These are phyloP conservation scores for Rhizoctonia solani DNA, from an alignment of 1,284 basidiomycete genomes.

Conservation along the genomic window DNA sequence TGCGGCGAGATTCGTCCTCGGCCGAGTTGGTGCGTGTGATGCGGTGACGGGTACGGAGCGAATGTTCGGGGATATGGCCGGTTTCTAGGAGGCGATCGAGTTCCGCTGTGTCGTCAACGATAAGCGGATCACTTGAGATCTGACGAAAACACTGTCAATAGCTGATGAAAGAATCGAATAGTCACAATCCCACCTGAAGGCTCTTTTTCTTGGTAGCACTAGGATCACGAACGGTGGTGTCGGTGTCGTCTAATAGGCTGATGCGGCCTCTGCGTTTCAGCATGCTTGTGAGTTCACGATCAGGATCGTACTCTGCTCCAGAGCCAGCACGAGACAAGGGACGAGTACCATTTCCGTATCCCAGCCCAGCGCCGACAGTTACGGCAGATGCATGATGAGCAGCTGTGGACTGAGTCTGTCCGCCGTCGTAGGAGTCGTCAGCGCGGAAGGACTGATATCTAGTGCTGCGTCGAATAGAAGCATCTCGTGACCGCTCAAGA, in stretches of 20 bases:
- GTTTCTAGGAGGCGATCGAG: constrained; percentile 64
- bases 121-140: constrained; percentile 57
- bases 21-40: constrained; percentile 44
- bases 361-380: constrained; percentile 82
- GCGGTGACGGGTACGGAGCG: constrained; percentile 55
- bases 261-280: constrained; percentile 45
- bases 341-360: constrained; percentile 47
- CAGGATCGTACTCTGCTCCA: constrained; percentile 84
- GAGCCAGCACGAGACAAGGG: constrained; percentile 34
- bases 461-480: constrained; percentile 46
- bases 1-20: constrained; percentile 36
- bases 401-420: constrained; percentile 74
- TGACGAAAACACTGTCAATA: constrained; percentile 39
- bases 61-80: constrained; percentile 52
- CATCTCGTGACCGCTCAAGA: constrained; percentile 7
- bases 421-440: constrained; percentile 54
- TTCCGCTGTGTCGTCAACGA: constrained; percentile 63
- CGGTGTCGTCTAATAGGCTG: constrained; percentile 38
- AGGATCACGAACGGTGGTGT: constrained; percentile 9
- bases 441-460: constrained; percentile 67
- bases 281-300: constrained; percentile 70
- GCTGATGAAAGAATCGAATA: not conserved
- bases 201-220: constrained; percentile 22
- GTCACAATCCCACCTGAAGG: constrained; percentile 58
- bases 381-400: constrained; percentile 85